Evolutionary conservation across 768 basidiomycete species (phyloP), one percentile per base, ranked within the genome.

Genomic region (Phlegmacium glaucopus): DNA sequence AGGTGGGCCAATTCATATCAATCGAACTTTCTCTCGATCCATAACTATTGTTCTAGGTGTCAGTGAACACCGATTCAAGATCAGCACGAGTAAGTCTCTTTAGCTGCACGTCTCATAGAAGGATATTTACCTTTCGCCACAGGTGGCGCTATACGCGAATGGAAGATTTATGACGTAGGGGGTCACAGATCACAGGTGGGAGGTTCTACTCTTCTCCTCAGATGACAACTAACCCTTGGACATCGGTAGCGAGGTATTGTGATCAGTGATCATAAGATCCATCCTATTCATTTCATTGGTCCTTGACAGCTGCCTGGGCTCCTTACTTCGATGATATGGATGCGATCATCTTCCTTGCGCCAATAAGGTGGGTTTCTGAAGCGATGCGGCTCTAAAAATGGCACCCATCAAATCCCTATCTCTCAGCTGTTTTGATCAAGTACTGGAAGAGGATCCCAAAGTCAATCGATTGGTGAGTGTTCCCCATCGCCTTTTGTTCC

Each of bases 291-390:
- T 32, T 37, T 34, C 39, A 32, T 41, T 36, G 37, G 10, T 39
- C 32, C 16, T 39, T 50, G 38, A 39, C 27, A 83, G 82, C 74
- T 63, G 77, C 81, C 56, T 79, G 69, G 75, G 71, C 60, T 11
- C 75, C 75, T 9, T 87, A 77, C 62, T 87, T 87, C 40, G 76
- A 86, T 62, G 81, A 86, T 53, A 80, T 85, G 74, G 77, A 85
- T 48, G 79, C 80, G 22, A 84, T 87, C 58, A 82, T 87, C 50
- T 86, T 87, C 61, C 63, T 87, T 41, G 83, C 80, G 17, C 84
- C 85, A 15, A 77, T 87, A 53, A 83, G 72, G 72, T 71, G 55
- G 48, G 62, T 16, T 17, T 26, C 16, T 18, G n/a, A 27, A n/a
- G 27, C 9, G n/a, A 49, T 36, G 41, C n/a, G 26, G 43, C 13